Percentiles rank a stretch among this genome's conserved stretches.
These are phyloP conservation scores for Tremellales sp. DNA, from an alignment of 1,284 basidiomycete genomes.

Conservation along the genomic window DNA sequence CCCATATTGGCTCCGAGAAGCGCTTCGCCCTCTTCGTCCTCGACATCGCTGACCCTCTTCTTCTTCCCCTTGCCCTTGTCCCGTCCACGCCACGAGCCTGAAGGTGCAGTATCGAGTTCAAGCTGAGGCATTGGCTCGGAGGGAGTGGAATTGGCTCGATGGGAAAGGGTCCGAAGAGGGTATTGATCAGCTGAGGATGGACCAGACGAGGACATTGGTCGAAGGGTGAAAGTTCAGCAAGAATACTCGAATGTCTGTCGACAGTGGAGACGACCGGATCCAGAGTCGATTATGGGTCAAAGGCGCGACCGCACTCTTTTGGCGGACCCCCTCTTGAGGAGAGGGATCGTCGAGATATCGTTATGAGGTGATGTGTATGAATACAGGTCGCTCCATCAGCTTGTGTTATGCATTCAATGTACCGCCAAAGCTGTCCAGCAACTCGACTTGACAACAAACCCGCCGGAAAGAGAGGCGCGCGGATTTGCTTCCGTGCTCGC, in stretches of 20 bases:
- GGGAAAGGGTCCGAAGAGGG: constrained; percentile 19
- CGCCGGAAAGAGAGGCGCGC: too few species aligned
- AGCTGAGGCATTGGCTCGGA: constrained; percentile 4
- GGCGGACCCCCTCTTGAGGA: constrained; percentile 3
- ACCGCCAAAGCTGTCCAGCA: too few species aligned
- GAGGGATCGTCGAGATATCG: too few species aligned
- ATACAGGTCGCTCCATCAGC: too few species aligned
- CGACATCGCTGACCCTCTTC: constrained; percentile 34
- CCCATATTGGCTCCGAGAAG: constrained; percentile 16
- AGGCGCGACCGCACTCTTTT: constrained; percentile 3
- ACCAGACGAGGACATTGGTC: constrained; percentile 3
- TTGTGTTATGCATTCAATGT: too few species aligned
- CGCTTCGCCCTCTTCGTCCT: constrained; percentile 23
- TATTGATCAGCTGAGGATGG: background rate
- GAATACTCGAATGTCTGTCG: constrained; percentile 1
- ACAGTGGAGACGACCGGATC: background rate
- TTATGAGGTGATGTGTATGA: too few species aligned
- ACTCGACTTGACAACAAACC: too few species aligned
- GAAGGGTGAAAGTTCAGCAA: constrained; percentile 1
- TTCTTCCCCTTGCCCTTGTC: constrained; percentile 21
- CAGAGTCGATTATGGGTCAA: background rate
- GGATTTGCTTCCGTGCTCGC: too few species aligned
- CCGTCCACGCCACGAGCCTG: background rate
- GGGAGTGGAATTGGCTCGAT: constrained; percentile 12
- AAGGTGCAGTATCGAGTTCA: background rate